phyloP scores from a whole-genome alignment of 2,329 filamentous ascomycete species.

The Colletotrichum gloeosporioides region DNA sequence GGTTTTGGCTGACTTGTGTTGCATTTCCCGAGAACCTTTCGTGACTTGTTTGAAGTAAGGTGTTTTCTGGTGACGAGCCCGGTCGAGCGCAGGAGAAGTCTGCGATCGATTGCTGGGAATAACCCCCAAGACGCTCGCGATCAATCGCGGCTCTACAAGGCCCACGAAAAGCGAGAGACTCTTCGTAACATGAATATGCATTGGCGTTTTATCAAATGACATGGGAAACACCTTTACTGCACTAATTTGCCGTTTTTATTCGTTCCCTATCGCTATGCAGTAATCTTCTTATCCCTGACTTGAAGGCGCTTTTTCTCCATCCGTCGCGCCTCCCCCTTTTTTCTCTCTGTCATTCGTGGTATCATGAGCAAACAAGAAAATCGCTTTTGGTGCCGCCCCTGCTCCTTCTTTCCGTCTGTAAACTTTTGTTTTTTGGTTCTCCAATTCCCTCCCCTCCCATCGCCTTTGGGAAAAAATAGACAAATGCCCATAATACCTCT shows the following conservation, averaged over 20 bases:
- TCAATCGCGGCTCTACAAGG: background rate
- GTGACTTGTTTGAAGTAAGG: background rate
- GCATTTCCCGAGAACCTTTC: accelerated
- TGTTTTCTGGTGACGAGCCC: background rate
- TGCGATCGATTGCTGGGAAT: background rate
- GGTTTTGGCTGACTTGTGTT: background rate
- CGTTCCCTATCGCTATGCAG: background rate
- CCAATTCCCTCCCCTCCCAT: background rate
- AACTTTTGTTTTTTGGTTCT: background rate
- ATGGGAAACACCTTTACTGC: background rate
- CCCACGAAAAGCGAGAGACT: background rate
- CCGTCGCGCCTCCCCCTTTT: background rate
- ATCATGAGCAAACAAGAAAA: slow-evolving; percentile 21
- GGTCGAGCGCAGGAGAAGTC: background rate
- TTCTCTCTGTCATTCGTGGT: slow-evolving; percentile 8
- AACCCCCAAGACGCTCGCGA: background rate
- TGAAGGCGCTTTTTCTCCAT: background rate
- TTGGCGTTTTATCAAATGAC: background rate
- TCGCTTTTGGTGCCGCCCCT: slow-evolving; percentile 16
- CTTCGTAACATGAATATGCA: background rate
- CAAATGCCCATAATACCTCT: background rate
- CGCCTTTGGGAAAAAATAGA: background rate
- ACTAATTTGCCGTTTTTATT: background rate
- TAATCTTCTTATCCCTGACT: background rate
- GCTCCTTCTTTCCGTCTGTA: background rate